Evolutionary conservation across 2,329 filamentous ascomycete species (phyloP).

Genomic region (Fusarium metavorans): DNA sequence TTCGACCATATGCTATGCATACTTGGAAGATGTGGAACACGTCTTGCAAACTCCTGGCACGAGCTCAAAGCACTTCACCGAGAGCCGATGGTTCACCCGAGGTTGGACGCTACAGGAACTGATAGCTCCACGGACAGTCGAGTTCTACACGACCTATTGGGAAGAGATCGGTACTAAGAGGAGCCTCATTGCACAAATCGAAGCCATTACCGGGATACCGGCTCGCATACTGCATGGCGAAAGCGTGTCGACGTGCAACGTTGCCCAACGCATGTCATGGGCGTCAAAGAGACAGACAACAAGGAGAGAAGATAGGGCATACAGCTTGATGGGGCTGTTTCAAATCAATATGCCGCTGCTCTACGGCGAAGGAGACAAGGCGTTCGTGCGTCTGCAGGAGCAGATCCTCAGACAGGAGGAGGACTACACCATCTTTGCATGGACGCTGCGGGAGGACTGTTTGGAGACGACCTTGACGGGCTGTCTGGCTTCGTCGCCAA

Average conservation of each 20-base stretch:
- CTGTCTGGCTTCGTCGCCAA: background rate
- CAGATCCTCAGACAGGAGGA: slow-evolving; percentile 24
- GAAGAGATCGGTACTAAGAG: slow-evolving; percentile 14
- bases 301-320: slow-evolving; percentile 18
- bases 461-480: background rate
- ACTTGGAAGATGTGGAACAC: slow-evolving; percentile 9
- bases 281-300: slow-evolving; percentile 21
- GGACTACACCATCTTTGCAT: slow-evolving; percentile 23
- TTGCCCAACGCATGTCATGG: slow-evolving; percentile 26
- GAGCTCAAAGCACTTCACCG: background rate
- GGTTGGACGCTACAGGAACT: slow-evolving; percentile 11
- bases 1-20: slow-evolving; percentile 17
- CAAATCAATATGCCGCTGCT: slow-evolving; percentile 23
- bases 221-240: background rate
- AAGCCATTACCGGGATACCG: background rate
- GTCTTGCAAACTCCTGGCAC: fast-evolving
- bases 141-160: slow-evolving; percentile 15
- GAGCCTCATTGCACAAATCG: background rate
- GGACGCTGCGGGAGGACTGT: background rate
- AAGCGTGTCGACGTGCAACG: background rate
- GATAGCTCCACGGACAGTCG: slow-evolving; percentile 16
- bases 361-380: slow-evolving; percentile 15
- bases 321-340: slow-evolving; percentile 18
- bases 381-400: slow-evolving; percentile 15
- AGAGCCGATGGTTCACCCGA: background rate